These are phyloP conservation scores for Periconia sp. DNA, from an alignment of 2,329 filamentous ascomycete species.

Conservation along the genomic window DNA sequence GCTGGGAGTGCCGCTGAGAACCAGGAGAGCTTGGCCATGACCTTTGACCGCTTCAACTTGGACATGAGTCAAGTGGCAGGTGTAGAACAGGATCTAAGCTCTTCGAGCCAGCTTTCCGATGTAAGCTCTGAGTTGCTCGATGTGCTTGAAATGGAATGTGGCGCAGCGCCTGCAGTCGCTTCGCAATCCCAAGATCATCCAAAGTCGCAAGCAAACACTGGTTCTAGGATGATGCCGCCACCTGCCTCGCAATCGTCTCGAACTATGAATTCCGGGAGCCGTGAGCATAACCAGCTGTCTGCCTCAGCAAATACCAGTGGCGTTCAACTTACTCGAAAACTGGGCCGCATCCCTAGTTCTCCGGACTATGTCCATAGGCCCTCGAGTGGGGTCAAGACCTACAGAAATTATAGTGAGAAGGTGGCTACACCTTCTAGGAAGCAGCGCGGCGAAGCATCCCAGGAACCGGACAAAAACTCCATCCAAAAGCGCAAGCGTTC, in stretches of 20 bases:
- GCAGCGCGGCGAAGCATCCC: neutral
- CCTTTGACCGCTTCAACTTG: conserved; percentile 4
- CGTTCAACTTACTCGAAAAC: too few relatives aligned
- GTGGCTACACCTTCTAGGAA: neutral
- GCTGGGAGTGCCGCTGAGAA: conserved; percentile 17
- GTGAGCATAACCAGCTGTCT: too few relatives aligned
- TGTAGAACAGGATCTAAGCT: neutral
- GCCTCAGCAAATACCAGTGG: neutral
- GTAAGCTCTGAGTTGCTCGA: conserved; percentile 3
- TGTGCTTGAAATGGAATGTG: conserved; percentile 1
- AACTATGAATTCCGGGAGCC: too few relatives aligned
- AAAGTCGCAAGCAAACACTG: conserved; percentile 39
- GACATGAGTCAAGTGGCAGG: neutral
- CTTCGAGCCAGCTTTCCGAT: conserved; percentile 17
- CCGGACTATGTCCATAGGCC: conserved; percentile 15
- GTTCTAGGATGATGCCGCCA: conserved; percentile 34
- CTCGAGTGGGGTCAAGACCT: conserved; percentile 2
- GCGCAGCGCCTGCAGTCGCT: neutral
- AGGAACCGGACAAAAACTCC: neutral
- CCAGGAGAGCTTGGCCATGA: conserved; percentile 9
- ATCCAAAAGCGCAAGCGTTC: conserved; percentile 19
- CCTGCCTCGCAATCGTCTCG: neutral
- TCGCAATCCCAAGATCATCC: conserved; percentile 23
- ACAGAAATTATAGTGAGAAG: conserved; percentile 2
- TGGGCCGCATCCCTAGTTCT: conserved; percentile 12